Evolutionary conservation across 495 filamentous ascomycete genomes (phyloP).

Genomic region (Podospora bellae-mahoneyi): DNA sequence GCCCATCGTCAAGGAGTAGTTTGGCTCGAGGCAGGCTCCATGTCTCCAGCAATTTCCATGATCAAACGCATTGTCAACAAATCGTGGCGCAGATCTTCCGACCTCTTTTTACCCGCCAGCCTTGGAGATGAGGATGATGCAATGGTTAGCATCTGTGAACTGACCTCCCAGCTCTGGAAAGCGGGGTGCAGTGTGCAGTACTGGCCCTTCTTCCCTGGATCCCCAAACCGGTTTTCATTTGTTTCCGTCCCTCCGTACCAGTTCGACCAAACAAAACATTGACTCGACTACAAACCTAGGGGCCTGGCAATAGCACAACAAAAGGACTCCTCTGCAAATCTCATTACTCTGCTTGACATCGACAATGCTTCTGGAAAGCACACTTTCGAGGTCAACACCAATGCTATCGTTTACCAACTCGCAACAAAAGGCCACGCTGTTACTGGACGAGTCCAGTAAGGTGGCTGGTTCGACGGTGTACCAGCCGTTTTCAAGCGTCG

Average conservation of each 20-base stretch:
- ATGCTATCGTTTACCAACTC: slow-evolving; percentile 8
- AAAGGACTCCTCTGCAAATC: not conserved
- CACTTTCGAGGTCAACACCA: slow-evolving; percentile 17
- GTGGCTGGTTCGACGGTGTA: slow-evolving; percentile 21
- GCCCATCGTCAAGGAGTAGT: not conserved
- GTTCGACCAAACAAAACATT: slow-evolving; percentile 47
- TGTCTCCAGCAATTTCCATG: slow-evolving; percentile 14
- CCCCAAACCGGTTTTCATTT: too few species aligned
- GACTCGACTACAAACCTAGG: slow-evolving; percentile 1
- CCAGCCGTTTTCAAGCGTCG: slow-evolving; percentile 28
- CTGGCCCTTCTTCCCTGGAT: slow-evolving; percentile 8
- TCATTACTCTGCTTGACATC: not conserved
- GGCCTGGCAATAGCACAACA: too few species aligned
- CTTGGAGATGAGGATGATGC: not conserved
- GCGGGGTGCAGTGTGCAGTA: not conserved
- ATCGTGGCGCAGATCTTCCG: slow-evolving; percentile 20
- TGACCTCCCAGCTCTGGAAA: not conserved
- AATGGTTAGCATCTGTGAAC: not conserved
- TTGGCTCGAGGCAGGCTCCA: slow-evolving; percentile 12
- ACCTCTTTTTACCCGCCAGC: not conserved
- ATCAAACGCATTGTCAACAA: slow-evolving; percentile 19
- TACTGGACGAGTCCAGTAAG: slow-evolving; percentile 6
- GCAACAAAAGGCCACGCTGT: slow-evolving; percentile 29
- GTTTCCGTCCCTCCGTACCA: slow-evolving; percentile 54
- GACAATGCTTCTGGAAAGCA: not conserved